Base-by-base conservation (phyloP, 768 basidiomycete genomes). In the Boletus sp. region DNA sequence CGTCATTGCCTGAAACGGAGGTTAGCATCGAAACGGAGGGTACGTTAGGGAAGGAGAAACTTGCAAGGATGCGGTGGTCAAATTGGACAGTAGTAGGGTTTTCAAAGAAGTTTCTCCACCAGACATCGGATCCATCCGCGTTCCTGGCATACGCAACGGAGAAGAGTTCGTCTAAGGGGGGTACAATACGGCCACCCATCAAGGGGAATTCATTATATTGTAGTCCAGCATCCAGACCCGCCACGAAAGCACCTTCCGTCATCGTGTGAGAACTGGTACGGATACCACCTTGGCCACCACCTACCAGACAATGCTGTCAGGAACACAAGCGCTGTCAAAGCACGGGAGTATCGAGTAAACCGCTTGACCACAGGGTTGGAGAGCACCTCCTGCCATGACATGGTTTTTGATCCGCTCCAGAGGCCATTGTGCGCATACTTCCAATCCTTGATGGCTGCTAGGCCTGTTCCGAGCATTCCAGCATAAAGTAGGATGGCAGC, bases 1-100 rank as follows among this genome's bases (percentile, higher is more conserved):
- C 0, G 92, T 85, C 52, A 84, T 88, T 4, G 94, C 95, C 92
- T 96, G 59, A 55, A 57, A 24, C 18, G 24, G 59, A 49, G 0
- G 15, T 61, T 6, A 56, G 47, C 28, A 52, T 35, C 18, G 17
- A 50, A 17, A 17, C 7, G 9, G 18, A n/a, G 18, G 17, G 10
- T 4, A 20, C 4, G n/a, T n/a, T 7, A 10, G 20, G 15, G 36
- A 51, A 10, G 44, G 45, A 45, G 14, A 47, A 39, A 78, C 91
- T 73, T 66, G 90, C 95, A 50, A 99, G 82, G 48, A 95, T 76
- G 20, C 97, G 88, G 73, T 99, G 97, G 68, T 99, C 85, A 66
- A 98, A 98, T 70, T 99, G 97, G 8, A 95, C 95, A 0, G 96
- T 97, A 9, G 91, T 94, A 8, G 97, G 97, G 67, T 99, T 99